Base-by-base conservation (phyloP, 2,329 filamentous ascomycete species). In the Zalaria sp. region DNA sequence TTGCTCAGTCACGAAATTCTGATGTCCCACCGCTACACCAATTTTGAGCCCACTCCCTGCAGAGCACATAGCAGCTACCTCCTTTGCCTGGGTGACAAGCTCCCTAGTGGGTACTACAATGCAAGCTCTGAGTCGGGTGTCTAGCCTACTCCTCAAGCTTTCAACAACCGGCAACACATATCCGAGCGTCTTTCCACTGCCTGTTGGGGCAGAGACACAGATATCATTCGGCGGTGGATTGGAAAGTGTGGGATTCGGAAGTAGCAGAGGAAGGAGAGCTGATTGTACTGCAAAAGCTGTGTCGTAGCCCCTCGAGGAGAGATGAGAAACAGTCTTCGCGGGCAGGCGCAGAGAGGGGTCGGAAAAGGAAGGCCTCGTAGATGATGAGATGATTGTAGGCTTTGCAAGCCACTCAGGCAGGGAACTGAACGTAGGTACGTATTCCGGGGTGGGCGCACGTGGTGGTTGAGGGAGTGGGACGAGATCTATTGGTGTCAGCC, bases 141-240 rank as follows among this genome's bases (percentile, higher is more conserved):
- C 44, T 8, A 44, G 36, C 5, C 42, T 37, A 11, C 40, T 36
- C 5, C 44, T 39, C 38, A 98, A 66, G 39, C 81, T 79, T 37
- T 86, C 77, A 3, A 93, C 73, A 44, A 98, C 77, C 0, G 91
- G 91, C 3, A 98, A 66, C 0, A 89, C 76, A 54, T 98, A 98
- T 0, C 89, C 83, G 10, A 98, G 62, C 0, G 91, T 98, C 58
- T 98, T 98, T 43, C 91, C 91, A 0, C 91, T 96, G 5, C 91
- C 91, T 0, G 91, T 98, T 1, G 89, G 83, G 0, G 93, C 91
- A 5, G 87, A 91, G 3, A 98, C 80, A 36, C 93, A 81, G 4
- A 98, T 62, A 58, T 98, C 91, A 4, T 85, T 83, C 1, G 73
- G 64, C 31, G 77, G 71, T 31, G 73, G 66, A 43, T 72, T 67